These are phyloP conservation scores for Herpetomonas muscarum DNA, from an alignment of 208 protist genomes.

Conservation along the genomic window DNA sequence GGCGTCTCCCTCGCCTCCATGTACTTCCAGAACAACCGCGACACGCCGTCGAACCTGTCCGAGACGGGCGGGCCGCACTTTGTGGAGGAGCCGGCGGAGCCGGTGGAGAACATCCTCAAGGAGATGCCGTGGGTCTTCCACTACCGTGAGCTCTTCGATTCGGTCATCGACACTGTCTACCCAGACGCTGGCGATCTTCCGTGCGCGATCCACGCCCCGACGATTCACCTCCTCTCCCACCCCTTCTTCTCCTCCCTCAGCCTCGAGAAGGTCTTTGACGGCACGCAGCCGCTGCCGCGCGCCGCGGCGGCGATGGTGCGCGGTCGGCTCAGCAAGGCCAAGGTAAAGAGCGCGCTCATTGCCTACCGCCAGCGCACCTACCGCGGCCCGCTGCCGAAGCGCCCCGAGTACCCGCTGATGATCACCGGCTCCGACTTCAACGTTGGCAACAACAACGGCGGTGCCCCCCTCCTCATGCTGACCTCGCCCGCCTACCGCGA, in stretches of 20 bases:
- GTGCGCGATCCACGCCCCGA: constrained; percentile 40
- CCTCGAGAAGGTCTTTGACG: constrained; percentile 61
- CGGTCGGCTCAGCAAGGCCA: constrained; percentile 41
- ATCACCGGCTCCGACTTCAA: constrained; percentile 42
- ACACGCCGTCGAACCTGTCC: constrained; percentile 21
- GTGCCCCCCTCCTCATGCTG: constrained; percentile 32
- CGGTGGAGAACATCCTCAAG: constrained; percentile 31
- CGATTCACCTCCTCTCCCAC: constrained; percentile 45
- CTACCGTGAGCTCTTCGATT: constrained; percentile 61
- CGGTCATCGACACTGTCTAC: constrained; percentile 50
- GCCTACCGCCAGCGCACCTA: constrained; percentile 40
- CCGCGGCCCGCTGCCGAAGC: constrained; percentile 19
- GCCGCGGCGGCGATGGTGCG: constrained; percentile 34
- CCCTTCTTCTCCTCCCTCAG: constrained; percentile 57
- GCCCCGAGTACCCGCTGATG: constrained; percentile 37
- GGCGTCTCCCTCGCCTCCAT: constrained; percentile 54
- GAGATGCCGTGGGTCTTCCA: constrained; percentile 62
- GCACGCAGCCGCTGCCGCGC: constrained; percentile 32
- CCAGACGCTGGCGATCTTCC: constrained; percentile 2
- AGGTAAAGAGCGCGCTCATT: constrained; percentile 36
- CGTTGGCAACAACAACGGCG: constrained; percentile 13
- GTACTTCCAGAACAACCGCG: constrained; percentile 30
- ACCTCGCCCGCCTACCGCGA: constrained; percentile 22
- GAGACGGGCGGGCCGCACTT: constrained; percentile 13
- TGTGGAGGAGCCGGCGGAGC: constrained; percentile 5